Evolutionary conservation across 768 basidiomycete genomes (phyloP).

Genomic region (Solioccasus polychromus): DNA sequence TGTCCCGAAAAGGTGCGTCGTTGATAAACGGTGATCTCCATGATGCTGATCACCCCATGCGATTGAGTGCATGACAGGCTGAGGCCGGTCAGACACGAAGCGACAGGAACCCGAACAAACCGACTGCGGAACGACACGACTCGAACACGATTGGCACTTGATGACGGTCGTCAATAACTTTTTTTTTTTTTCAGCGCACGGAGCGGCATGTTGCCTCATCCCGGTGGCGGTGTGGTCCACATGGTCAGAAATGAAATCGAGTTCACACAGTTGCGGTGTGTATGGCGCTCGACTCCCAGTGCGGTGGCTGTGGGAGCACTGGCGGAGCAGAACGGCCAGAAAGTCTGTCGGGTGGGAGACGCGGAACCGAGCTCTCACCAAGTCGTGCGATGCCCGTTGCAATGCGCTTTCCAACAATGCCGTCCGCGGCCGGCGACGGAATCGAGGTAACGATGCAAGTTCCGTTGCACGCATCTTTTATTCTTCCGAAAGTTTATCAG

Average conservation of each 20-base stretch:
- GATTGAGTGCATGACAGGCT: not conserved
- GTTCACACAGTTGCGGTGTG: not conserved
- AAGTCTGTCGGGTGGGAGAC: not conserved
- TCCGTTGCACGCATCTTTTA: not conserved
- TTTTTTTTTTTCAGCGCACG: too few species aligned
- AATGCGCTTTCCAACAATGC: not conserved
- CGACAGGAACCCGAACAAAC: constrained; percentile 4
- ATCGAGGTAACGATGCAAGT: not conserved
- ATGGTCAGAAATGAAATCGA: not conserved
- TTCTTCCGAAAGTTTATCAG: not conserved
- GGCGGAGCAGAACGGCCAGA: too few species aligned
- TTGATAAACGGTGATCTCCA: not conserved
- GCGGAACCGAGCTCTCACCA: constrained; percentile 3
- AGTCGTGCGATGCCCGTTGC: not conserved
- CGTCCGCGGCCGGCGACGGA: not conserved
- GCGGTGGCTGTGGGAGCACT: too few species aligned
- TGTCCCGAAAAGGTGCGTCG: not conserved
- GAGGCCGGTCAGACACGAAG: constrained; percentile 3
- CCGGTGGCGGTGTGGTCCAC: not conserved
- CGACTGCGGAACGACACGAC: constrained; percentile 10
- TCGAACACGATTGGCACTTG: constrained; percentile 1
- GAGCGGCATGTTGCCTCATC: not conserved
- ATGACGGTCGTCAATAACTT: constrained; percentile 1
- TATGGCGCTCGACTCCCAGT: not conserved
- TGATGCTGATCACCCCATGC: too few species aligned